Percentiles rank a stretch among this genome's conserved stretches.
Evolutionary conservation across 2,329 filamentous ascomycete species (phyloP).

Genomic region (Trichoderma brevicompactum): DNA sequence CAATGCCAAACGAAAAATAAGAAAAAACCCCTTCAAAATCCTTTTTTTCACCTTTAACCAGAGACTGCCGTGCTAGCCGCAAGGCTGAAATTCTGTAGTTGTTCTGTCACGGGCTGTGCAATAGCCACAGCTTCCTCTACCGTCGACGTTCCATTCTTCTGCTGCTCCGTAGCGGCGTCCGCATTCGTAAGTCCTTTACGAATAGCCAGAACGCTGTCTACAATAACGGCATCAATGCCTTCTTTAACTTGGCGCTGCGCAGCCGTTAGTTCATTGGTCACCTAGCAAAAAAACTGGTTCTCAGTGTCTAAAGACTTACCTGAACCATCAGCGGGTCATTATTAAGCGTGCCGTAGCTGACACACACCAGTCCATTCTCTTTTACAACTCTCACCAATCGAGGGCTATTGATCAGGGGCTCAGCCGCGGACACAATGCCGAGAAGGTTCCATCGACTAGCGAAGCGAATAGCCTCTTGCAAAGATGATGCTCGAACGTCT

Average conservation of each 20-base stretch:
- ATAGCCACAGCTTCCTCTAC: slow-evolving; percentile 15
- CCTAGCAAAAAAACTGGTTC: background rate
- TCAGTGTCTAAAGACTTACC: slow-evolving; percentile 55
- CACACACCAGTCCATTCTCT: slow-evolving; percentile 89
- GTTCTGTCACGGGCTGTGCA: slow-evolving; percentile 12
- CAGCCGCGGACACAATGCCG: slow-evolving; percentile 86
- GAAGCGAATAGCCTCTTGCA: slow-evolving; percentile 95
- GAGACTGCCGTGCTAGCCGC: slow-evolving; percentile 10
- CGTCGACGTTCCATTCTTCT: background rate
- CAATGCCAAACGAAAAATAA: background rate
- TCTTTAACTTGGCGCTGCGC: slow-evolving; percentile 83
- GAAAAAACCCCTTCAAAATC: background rate
- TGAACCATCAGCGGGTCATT: slow-evolving; percentile 86
- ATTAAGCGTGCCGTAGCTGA: slow-evolving; percentile 90
- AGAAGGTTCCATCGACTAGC: slow-evolving; percentile 93
- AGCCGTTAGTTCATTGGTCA: slow-evolving; percentile 28
- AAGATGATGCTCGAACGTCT: slow-evolving; percentile 85
- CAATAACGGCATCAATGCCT: slow-evolving; percentile 97
- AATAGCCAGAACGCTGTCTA: slow-evolving; percentile 91
- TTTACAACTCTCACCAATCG: slow-evolving; percentile 90
- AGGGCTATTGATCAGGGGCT: slow-evolving; percentile 87
- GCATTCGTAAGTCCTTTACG: slow-evolving; percentile 76
- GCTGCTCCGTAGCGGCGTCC: slow-evolving; percentile 34
- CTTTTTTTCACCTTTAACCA: background rate
- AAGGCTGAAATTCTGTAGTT: slow-evolving; percentile 25